phyloP scores from a whole-genome alignment of 192 early-diverging fungal species.

The Mortierella antarctica region DNA sequence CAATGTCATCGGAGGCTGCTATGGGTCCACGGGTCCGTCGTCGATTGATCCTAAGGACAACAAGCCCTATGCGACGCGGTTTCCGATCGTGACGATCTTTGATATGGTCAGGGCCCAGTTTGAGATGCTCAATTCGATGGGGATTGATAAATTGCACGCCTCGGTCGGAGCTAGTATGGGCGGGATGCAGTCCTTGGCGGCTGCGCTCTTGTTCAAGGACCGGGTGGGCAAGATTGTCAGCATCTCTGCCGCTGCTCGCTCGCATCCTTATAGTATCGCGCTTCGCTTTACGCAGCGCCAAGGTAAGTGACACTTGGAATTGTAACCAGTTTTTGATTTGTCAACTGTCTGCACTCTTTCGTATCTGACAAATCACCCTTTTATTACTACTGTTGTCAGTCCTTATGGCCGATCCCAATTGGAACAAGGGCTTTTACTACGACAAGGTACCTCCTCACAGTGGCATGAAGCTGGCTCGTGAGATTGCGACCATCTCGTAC shows the following conservation, averaged over 20 bases:
- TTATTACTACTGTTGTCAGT: constrained; percentile 57
- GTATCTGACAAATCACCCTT: background rate
- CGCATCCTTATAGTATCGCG: constrained; percentile 97
- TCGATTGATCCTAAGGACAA: constrained; percentile 82
- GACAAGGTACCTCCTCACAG: constrained; percentile 86
- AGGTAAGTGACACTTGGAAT: constrained; percentile 55
- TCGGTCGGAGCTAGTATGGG: constrained; percentile 96
- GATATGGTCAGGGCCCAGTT: constrained; percentile 99
- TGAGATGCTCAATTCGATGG: constrained; percentile 80
- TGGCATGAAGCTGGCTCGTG: constrained; percentile 96
- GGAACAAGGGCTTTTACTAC: constrained; percentile 96
- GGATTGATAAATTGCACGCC: constrained; percentile 85
- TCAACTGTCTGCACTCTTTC: background rate
- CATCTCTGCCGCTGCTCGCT: constrained; percentile 93
- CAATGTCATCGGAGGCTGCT: constrained; percentile 96
- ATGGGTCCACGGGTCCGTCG: constrained; percentile 93
- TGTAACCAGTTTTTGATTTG: background rate
- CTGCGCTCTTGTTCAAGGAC: constrained; percentile 85
- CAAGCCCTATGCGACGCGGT: constrained; percentile 86
- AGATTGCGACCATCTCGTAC: constrained; percentile 93
- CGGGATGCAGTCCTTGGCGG: constrained; percentile 93
- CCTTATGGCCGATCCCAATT: constrained; percentile 95
- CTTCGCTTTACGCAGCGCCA: constrained; percentile 92
- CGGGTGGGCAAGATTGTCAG: constrained; percentile 81
- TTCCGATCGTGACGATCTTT: constrained; percentile 92